Conservation (phyloP, 1,139 yeast species). For the Zhuliangozyma parablackwelliae region DNA sequence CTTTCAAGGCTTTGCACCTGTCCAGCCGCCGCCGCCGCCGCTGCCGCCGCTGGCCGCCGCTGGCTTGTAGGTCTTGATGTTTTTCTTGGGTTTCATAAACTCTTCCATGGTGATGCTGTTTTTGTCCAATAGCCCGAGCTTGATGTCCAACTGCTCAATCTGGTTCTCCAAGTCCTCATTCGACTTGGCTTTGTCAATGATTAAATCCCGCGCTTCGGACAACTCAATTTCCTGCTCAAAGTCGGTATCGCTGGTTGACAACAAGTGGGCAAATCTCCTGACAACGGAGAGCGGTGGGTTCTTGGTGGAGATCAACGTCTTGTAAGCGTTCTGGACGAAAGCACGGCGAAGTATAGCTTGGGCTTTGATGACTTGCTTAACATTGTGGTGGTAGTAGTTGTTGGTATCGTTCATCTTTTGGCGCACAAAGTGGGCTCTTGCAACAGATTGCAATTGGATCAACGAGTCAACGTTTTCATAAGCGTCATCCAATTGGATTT, state of each 20-base stretch:
- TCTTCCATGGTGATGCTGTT: slow-evolving; percentile 80
- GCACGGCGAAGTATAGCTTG: slow-evolving; percentile 73
- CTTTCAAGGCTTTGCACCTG: slow-evolving; percentile 23
- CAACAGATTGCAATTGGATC: slow-evolving; percentile 44
- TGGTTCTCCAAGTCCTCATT: slow-evolving; percentile 70
- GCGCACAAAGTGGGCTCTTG: slow-evolving; percentile 45
- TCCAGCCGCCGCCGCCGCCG: slow-evolving; percentile 1
- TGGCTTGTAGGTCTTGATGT: slow-evolving; percentile 1
- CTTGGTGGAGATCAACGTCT: slow-evolving; percentile 58
- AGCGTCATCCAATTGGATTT: slow-evolving; percentile 48
- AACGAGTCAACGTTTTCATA: slow-evolving; percentile 39
- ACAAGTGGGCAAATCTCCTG: slow-evolving; percentile 67
- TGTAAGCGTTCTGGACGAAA: slow-evolving; percentile 70
- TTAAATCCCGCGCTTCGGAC: slow-evolving; percentile 63
- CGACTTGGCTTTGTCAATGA: slow-evolving; percentile 55
- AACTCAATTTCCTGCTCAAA: slow-evolving; percentile 72
- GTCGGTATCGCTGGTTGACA: slow-evolving; percentile 72
- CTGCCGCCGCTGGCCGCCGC: neutral
- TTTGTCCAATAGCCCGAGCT: slow-evolving; percentile 71
- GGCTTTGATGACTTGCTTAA: slow-evolving; percentile 57
- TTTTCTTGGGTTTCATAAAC: slow-evolving; percentile 47
- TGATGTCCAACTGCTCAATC: slow-evolving; percentile 77
- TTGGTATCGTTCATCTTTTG: slow-evolving; percentile 33
- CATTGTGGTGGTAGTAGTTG: slow-evolving; percentile 51
- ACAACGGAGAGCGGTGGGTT: slow-evolving; percentile 80